Conservation (phyloP, 2,329 filamentous ascomycete species). For the Ascomycota sp. region DNA sequence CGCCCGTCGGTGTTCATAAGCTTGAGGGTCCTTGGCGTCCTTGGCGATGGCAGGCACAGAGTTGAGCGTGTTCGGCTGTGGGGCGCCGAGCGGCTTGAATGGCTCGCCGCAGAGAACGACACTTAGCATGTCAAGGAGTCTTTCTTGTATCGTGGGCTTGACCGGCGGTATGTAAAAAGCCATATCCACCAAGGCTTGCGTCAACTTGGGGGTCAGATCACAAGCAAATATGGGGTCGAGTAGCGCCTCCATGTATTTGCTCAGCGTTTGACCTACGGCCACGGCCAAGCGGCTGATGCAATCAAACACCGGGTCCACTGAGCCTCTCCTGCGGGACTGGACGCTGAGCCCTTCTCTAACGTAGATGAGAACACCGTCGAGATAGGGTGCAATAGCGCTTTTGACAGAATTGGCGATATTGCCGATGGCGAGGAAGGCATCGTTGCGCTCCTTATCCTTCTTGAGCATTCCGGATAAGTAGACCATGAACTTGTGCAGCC, state of each 20-base stretch:
- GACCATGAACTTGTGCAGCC: slow-evolving; percentile 91
- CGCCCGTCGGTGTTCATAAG: slow-evolving; percentile 57
- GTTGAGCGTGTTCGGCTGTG: slow-evolving; percentile 56
- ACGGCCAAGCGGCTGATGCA: slow-evolving; percentile 93
- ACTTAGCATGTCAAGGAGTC: slow-evolving; percentile 82
- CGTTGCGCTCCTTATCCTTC: slow-evolving; percentile 80
- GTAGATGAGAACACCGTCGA: slow-evolving; percentile 82
- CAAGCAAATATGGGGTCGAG: slow-evolving; percentile 94
- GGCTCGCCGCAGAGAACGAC: slow-evolving; percentile 78
- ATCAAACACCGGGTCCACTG: slow-evolving; percentile 69
- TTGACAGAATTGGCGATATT: slow-evolving; percentile 92
- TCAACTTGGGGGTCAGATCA: slow-evolving; percentile 78
- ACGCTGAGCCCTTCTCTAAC: slow-evolving; percentile 75
- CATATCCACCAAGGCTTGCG: slow-evolving; percentile 92
- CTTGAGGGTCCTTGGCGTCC: slow-evolving; percentile 63
- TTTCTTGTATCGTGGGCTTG: slow-evolving; percentile 78
- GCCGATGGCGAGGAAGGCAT: slow-evolving; percentile 86
- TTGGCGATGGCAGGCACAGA: slow-evolving; percentile 66
- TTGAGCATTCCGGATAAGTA: slow-evolving; percentile 86
- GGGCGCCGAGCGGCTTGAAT: slow-evolving; percentile 79
- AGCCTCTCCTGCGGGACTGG: slow-evolving; percentile 44
- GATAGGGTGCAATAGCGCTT: slow-evolving; percentile 80
- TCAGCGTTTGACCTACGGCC: slow-evolving; percentile 84
- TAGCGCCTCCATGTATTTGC: slow-evolving; percentile 93
- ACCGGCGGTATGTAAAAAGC: slow-evolving; percentile 95